phyloP scores from a whole-genome alignment of 1,284 basidiomycete genomes.

The Ustilago lituana region DNA sequence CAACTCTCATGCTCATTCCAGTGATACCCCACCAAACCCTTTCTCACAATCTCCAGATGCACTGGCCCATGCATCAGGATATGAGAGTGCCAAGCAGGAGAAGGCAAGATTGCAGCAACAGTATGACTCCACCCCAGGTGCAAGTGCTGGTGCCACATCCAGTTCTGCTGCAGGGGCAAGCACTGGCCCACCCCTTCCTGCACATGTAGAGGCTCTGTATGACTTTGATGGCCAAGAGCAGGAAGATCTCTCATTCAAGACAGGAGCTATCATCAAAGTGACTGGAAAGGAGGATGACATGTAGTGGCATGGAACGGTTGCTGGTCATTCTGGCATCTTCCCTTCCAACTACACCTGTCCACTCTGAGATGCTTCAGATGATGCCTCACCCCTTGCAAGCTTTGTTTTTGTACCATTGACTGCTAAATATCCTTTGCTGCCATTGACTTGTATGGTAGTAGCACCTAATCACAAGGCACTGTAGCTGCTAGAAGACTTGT shows the following conservation, averaged over 20 bases:
- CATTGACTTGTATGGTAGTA: no score
- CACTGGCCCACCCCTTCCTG: constrained; percentile 7
- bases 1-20: constrained; percentile 2
- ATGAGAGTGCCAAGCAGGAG: constrained; percentile 39
- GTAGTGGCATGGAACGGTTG: constrained; percentile 39
- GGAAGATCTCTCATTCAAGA: constrained; percentile 30
- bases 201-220: constrained; percentile 29
- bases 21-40: constrained; percentile 16
- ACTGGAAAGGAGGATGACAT: constrained; percentile 40
- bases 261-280: constrained; percentile 39
- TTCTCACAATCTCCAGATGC: constrained; percentile 28
- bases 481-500: no score
- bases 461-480: no score
- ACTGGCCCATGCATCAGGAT: not conserved
- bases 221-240: constrained; percentile 35
- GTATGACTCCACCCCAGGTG: constrained; percentile 5
- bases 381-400: no score
- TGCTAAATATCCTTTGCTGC: no score
- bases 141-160: no score
- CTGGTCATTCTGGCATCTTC: constrained; percentile 37
- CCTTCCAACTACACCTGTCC: constrained; percentile 27
- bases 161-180: no score
- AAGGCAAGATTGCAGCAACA: constrained; percentile 41
- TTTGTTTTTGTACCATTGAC: no score
- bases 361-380: no score